Conservation (phyloP, 495 filamentous ascomycete genomes). For the Cladorrhinum samala region DNA sequence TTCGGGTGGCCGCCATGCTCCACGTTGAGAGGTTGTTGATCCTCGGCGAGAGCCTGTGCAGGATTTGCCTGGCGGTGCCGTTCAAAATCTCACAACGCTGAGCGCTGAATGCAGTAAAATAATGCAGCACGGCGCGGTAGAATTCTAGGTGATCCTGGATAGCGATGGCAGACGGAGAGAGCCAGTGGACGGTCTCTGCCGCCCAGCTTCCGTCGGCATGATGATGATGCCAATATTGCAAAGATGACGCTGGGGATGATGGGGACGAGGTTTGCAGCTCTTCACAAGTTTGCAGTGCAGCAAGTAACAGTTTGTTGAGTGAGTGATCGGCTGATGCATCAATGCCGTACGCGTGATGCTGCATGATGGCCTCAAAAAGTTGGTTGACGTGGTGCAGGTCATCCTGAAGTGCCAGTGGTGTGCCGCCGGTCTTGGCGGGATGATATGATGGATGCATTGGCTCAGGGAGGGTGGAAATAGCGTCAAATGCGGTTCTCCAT, state of each 20-base stretch:
- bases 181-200: neutral
- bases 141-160: neutral
- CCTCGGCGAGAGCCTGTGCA: neutral
- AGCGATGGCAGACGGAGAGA: neutral
- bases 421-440: neutral
- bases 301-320: neutral
- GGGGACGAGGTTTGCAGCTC: neutral
- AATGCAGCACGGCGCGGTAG: neutral
- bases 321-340: neutral
- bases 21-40: neutral
- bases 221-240: no score
- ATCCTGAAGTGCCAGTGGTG: neutral
- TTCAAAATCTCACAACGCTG: no score
- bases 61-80: neutral
- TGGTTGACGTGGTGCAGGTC: neutral
- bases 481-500: neutral
- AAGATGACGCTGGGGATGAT: neutral
- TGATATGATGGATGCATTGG: neutral
- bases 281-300: neutral
- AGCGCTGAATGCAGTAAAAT: neutral
- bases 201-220: no score
- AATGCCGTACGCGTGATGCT: neutral
- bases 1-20: neutral
- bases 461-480: neutral
- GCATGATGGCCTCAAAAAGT: conserved; percentile 2